Base-by-base conservation (phyloP, 768 basidiomycete genomes). In the Rubroboletus pulcherrimus region DNA sequence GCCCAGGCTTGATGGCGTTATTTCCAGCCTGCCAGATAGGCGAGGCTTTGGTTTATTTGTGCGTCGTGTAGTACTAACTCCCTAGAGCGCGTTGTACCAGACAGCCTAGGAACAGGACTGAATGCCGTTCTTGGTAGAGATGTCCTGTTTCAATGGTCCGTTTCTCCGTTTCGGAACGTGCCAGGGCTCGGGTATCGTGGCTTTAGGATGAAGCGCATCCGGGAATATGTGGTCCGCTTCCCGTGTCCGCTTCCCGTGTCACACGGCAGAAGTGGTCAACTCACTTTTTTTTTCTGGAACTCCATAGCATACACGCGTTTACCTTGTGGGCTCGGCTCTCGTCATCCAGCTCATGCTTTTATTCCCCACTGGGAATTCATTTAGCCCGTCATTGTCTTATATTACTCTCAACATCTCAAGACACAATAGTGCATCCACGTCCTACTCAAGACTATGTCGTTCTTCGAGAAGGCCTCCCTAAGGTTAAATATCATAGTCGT, bases 401-500 rank as follows among this genome's bases (percentile, higher is more conserved):
- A 34, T 31, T 3, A 8, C 15, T 14, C 21, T 31, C 51, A 7
- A 9, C 41, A 4, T 9, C n/a, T 33, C 40, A 24, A 42, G 19
- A 37, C 45, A 38, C 51, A n/a, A 34, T 14, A 15, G 10, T 7
- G 0, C 21, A 4, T 47, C 37, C 21, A 21, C 2, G 43, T 44
- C 37, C 7, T 12, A 17, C 9, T 17, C 37, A 12, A 38, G 14
- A 38, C 19, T 2, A 61, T 61, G 60, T 30, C 60, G 12, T 41
- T 43, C 51, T 43, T 17, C 15, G 31, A 50, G 12, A 59, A 56
- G 31, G 62, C 62, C n/a, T 37, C 57, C 34, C 24, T 63, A 48
- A 59, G 26, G 21, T 35, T 63, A 30, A 42, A 54, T 12, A 44
- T 63, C 11, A 39, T 63, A 35, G 50, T 63, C 21, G 62, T 63